A percentile compares a stretch with the other conserved stretches of the same genome.
phyloP scores from a whole-genome alignment of 202 grass and related monocot genomes.

The Setaria viridis region DNA sequence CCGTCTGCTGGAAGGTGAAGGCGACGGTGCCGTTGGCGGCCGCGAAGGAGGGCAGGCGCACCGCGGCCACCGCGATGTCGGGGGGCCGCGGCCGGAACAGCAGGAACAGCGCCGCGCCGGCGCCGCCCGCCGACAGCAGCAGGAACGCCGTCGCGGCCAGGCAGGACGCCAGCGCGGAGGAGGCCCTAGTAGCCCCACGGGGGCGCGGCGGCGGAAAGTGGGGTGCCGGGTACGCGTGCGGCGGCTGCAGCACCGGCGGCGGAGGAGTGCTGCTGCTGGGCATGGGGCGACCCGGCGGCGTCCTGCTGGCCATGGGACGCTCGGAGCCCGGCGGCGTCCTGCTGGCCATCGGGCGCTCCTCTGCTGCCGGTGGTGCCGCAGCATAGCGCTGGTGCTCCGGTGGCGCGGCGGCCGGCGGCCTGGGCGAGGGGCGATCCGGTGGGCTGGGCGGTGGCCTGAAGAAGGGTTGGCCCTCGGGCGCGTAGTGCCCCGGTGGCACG shows the following conservation, averaged over 20 bases:
- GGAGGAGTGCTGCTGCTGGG: neutral
- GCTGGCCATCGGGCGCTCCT: neutral
- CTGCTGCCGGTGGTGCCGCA: neutral
- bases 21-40: constrained; percentile 74
- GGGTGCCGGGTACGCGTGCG: neutral
- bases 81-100: constrained; percentile 73
- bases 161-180: constrained; percentile 69
- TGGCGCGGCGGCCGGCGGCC: neutral
- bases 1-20: constrained; percentile 84
- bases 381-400: neutral
- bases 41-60: constrained; percentile 68
- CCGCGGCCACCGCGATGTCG: constrained; percentile 61
- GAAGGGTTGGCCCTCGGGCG: neutral
- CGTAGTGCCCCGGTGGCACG: neutral
- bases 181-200: neutral
- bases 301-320: no score
- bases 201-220: neutral
- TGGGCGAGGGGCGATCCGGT: neutral
- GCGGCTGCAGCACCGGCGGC: neutral
- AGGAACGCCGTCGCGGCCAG: constrained; percentile 65
- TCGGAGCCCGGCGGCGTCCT: neutral
- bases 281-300: neutral
- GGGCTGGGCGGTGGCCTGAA: neutral
- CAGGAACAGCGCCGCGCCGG: constrained; percentile 58
- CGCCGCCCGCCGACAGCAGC: constrained; percentile 37